A percentile compares a stretch with the other conserved stretches of the same genome.
These are phyloP conservation scores for Phytophthora uliginosa DNA, from an alignment of 352 stramenopile species.

Conservation along the genomic window DNA sequence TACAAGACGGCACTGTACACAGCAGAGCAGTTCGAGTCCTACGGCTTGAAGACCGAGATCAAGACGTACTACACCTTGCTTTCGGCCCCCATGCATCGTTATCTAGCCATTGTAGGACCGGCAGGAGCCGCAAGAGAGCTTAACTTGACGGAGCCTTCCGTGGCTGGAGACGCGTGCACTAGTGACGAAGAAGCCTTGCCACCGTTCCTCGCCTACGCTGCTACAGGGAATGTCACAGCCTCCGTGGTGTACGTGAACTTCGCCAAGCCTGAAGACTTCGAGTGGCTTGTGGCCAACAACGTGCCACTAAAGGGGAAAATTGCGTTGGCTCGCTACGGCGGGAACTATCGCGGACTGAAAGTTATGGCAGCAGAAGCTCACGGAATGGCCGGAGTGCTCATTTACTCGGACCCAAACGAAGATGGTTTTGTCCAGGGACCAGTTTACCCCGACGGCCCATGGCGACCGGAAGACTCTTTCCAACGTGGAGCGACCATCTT, in stretches of 20 bases:
- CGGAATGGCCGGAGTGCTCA: slow-evolving; percentile 66
- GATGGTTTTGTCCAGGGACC: slow-evolving; percentile 68
- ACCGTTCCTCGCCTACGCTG: slow-evolving; percentile 85
- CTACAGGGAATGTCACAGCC: slow-evolving; percentile 67
- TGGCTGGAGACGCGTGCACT: slow-evolving; percentile 69
- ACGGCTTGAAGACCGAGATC: slow-evolving; percentile 65
- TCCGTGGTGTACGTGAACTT: slow-evolving; percentile 90
- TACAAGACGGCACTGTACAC: slow-evolving; percentile 61
- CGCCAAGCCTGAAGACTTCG: slow-evolving; percentile 74
- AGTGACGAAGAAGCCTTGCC: slow-evolving; percentile 58
- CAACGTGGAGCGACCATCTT: slow-evolving; percentile 78
- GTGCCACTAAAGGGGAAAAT: slow-evolving; percentile 71
- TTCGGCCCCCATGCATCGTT: slow-evolving; percentile 55
- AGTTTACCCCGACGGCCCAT: slow-evolving; percentile 75
- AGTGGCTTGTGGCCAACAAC: slow-evolving; percentile 57
- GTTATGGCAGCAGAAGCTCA: slow-evolving; percentile 70
- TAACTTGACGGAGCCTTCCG: slow-evolving; percentile 57
- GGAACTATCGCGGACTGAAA: slow-evolving; percentile 61
- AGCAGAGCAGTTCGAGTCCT: slow-evolving; percentile 47
- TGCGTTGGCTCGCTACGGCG: slow-evolving; percentile 74
- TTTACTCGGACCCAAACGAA: slow-evolving; percentile 82
- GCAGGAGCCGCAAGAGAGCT: slow-evolving; percentile 28
- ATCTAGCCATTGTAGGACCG: slow-evolving; percentile 51
- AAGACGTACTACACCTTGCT: slow-evolving; percentile 73
- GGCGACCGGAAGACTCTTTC: slow-evolving; percentile 59